These are phyloP conservation scores for Rhizopogon vinicolor DNA, from an alignment of 768 basidiomycete genomes.

Conservation along the genomic window DNA sequence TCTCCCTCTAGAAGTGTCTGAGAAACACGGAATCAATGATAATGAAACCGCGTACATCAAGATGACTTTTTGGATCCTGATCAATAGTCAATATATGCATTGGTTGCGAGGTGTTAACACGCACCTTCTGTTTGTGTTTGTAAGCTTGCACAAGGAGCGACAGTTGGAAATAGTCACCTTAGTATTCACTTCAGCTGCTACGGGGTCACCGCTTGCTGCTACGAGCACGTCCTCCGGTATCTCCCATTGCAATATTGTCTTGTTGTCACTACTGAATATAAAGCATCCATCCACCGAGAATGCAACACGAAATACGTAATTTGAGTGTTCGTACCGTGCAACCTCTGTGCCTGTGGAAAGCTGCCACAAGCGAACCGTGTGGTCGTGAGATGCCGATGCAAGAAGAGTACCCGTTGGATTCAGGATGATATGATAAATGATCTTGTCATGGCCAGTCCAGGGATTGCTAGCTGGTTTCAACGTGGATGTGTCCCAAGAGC, in stretches of 20 bases:
- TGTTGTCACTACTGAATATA: background rate
- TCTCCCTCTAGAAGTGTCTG: no score
- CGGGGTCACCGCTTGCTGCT: background rate
- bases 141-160: background rate
- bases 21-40: background rate
- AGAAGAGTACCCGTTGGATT: no score
- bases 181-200: background rate
- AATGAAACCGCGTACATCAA: background rate
- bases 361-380: no score
- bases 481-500: no score
- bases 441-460: slow-evolving; percentile 1
- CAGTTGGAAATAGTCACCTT: background rate
- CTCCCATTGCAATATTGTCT: background rate
- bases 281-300: background rate
- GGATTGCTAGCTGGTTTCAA: no score
- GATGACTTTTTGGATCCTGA: background rate
- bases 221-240: background rate
- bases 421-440: no score
- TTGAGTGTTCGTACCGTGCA: no score
- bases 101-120: background rate
- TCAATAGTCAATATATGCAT: background rate
- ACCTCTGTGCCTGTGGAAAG: no score
- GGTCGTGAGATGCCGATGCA: no score
- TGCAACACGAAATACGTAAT: background rate
- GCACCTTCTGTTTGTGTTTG: background rate